Conservation (phyloP, 768 basidiomycete genomes). For the Auricularia auricula-judae region DNA sequence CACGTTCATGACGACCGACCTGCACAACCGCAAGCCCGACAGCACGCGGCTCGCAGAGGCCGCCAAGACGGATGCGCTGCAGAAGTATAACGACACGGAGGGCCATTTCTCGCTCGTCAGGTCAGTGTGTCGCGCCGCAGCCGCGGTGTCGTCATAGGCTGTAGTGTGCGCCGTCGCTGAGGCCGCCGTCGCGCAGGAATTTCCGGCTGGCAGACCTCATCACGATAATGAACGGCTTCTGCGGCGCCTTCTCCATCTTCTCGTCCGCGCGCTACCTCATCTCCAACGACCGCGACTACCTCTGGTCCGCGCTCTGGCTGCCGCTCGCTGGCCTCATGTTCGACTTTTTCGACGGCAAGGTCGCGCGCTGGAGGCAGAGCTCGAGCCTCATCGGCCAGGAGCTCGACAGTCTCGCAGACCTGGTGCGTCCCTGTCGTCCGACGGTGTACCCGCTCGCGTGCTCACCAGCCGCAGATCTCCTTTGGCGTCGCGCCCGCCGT, state of each 20-base stretch:
- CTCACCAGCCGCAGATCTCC: conserved; percentile 54
- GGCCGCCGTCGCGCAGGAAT: conserved; percentile 44
- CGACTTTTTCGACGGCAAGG: conserved; percentile 95
- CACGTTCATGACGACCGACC: background rate
- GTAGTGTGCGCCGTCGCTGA: conserved; percentile 10
- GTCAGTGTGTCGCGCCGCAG: conserved; percentile 28
- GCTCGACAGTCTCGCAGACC: conserved; percentile 90
- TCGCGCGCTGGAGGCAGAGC: conserved; percentile 94
- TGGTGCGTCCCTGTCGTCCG: conserved; percentile 40
- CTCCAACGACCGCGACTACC: conserved; percentile 64
- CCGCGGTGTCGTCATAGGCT: conserved; percentile 10
- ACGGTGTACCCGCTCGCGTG: background rate
- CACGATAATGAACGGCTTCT: conserved; percentile 98
- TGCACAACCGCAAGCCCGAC: background rate
- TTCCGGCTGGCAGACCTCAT: conserved; percentile 97
- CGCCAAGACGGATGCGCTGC: conserved; percentile 39
- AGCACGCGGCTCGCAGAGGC: conserved; percentile 13
- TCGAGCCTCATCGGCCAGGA: conserved; percentile 96
- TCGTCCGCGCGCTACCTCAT: conserved; percentile 82
- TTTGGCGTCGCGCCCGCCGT: conserved; percentile 98
- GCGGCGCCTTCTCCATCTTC: conserved; percentile 92
- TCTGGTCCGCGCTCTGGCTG: conserved; percentile 79
- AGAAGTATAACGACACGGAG: conserved; percentile 78
- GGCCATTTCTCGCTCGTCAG: conserved; percentile 97
- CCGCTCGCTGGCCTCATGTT: conserved; percentile 94